Base-by-base conservation (phyloP, 2,329 filamentous ascomycete genomes). In the Hymenoscyphus salicellus region DNA sequence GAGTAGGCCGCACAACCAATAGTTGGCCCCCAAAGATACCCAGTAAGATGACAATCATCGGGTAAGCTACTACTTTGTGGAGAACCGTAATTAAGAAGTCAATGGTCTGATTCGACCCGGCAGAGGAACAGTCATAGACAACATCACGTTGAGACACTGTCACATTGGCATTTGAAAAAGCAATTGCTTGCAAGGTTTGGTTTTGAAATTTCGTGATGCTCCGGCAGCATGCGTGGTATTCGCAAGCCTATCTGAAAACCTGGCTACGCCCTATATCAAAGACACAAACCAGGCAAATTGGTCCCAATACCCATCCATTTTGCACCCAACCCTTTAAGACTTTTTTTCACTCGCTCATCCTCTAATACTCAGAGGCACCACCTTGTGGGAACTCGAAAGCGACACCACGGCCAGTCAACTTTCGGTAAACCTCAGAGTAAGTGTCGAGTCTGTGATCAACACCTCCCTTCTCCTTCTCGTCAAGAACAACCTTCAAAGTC, bases 371-470 rank as follows among this genome's bases (percentile, higher is more conserved):
- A 75, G 86, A 77, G 77, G 84, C 81, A 78, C 84, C 84, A 79
- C 86, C 86, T 86, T 96, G 91, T 77, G 95, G 95, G 89, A 99
- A 99, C 89, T 99, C 95, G 80, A 99, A 99, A 83, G 89, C 88
- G 80, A 98, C 95, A 80, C 88, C 88, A 84, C 96, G 95, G 83
- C 95, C 95, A 70, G 95, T 99, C 79, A 99, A 86, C 78, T 92
- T 90, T 83, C 93, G 92, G 91, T 99, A 99, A 80, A 99, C 95
- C 89, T 99, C 95, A 73, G 92, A 92, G 88, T 99, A 99, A 80
- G 94, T 97, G 84, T 99, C 95, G 76, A 99, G 92, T 81, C 95
- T 89, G 91, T 98, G 97, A 88, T 99, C 95, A 76, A 99, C 94
- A 81, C 93, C 93, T 78, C 93, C 94, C 77, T 93, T 92, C 91